A percentile compares a stretch with the other conserved stretches of the same genome.
These are phyloP conservation scores for Penicillium sp. DNA, from an alignment of 2,329 filamentous ascomycete genomes.

Conservation along the genomic window DNA sequence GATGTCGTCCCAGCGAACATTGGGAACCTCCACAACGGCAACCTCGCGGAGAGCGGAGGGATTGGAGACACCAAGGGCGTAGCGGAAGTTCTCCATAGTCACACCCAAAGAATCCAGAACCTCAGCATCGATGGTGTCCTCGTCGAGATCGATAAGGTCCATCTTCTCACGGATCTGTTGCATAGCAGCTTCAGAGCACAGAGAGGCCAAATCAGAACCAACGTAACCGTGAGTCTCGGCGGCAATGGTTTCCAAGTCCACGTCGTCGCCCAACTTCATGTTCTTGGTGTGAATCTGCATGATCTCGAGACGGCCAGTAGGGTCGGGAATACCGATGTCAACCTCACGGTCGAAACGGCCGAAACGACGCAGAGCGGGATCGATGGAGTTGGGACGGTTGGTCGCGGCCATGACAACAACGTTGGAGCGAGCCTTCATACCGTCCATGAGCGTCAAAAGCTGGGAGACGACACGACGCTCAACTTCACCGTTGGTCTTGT, in stretches of 20 bases:
- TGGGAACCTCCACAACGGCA: constrained; percentile 97
- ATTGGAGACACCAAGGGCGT: constrained; percentile 95
- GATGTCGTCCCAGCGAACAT: constrained; percentile 99
- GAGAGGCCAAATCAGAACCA: constrained; percentile 94
- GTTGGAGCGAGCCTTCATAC: constrained; percentile 98
- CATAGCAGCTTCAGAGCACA: constrained; percentile 99
- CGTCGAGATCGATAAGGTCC: constrained; percentile 97
- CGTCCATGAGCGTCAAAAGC: constrained; percentile 95
- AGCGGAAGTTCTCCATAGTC: constrained; percentile 99
- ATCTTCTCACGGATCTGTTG: constrained; percentile 99
- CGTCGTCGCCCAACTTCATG: constrained; percentile 97
- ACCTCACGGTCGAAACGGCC: constrained; percentile 99
- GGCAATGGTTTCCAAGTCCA: constrained; percentile 93
- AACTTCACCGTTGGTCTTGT: constrained; percentile 98
- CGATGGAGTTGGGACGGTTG: constrained; percentile 97
- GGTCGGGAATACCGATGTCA: constrained; percentile 96
- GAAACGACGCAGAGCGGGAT: constrained; percentile 93
- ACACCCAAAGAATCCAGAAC: constrained; percentile 96
- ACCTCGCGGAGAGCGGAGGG: constrained; percentile 97
- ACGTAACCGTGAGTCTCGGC: constrained; percentile 98
- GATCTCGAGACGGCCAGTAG: constrained; percentile 96
- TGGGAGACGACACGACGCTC: constrained; percentile 98
- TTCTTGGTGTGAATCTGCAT: constrained; percentile 99
- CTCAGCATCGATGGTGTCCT: constrained; percentile 98
- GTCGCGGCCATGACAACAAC: constrained; percentile 99